phyloP scores from a whole-genome alignment of 345 rosid genomes.

The Eucalyptus pauciflora region DNA sequence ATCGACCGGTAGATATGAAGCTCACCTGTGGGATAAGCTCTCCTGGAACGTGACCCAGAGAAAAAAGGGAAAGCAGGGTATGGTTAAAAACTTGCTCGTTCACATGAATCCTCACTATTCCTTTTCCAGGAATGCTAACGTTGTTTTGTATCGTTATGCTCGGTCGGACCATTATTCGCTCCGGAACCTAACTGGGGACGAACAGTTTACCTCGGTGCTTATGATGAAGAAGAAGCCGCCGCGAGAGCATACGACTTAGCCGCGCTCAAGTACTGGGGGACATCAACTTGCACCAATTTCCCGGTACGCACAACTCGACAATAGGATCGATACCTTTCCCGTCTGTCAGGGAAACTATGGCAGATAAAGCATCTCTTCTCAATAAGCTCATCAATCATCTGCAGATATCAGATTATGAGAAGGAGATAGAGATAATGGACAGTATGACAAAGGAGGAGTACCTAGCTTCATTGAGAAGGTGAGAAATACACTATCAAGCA shows the following conservation, averaged over 20 bases:
- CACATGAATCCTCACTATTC: neutral
- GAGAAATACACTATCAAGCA: neutral
- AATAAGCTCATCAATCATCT: neutral
- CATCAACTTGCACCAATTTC: conserved; percentile 47
- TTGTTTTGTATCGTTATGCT: neutral
- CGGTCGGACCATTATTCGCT: neutral
- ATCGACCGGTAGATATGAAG: conserved; percentile 61
- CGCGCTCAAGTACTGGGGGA: conserved; percentile 59
- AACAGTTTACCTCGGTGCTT: conserved; percentile 61
- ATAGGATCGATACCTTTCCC: neutral
- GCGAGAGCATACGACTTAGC: conserved; percentile 66
- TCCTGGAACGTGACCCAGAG: conserved; percentile 58
- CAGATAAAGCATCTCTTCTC: neutral
- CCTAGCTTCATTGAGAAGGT: conserved; percentile 55
- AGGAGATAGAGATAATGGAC: conserved; percentile 45
- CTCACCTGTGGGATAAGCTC: conserved; percentile 61
- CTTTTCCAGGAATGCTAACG: neutral
- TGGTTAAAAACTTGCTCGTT: neutral
- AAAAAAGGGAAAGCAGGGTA: conserved; percentile 64
- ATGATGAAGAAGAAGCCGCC: conserved; percentile 59
- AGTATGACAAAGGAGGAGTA: conserved; percentile 54
- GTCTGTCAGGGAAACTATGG: neutral
- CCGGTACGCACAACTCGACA: conserved; percentile 10
- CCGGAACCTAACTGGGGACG: neutral
- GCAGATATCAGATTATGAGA: conserved; percentile 42